Evolutionary conservation across 2,329 filamentous ascomycete species (phyloP), one percentile per base, ranked within the genome.

Genomic region (Aspergillus sergii): DNA sequence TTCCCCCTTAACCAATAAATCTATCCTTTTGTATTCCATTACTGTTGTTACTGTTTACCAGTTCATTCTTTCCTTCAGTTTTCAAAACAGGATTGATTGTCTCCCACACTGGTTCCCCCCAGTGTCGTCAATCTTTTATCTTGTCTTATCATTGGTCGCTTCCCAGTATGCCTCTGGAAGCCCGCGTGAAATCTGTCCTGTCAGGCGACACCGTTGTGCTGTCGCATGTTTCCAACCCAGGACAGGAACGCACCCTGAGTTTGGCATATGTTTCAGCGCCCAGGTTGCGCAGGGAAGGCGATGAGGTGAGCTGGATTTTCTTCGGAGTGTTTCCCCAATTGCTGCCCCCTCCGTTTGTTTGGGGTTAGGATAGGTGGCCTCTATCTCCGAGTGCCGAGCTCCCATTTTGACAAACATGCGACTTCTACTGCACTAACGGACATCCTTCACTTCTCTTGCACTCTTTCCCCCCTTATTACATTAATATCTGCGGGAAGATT

Each of bases 181-280:
- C 89, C 76, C 91, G 89, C 74, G 94, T 98, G 80, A 99, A 99
- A 86, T 92, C 91, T 77, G 92, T 97, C 71, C 84, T 96, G 74
- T 97, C 94, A 74, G 95, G 95, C 73, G 95, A 98, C 83, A 97
- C 94, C 32, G 82, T 98, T 71, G 84, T 98, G 68, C 83, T 98
- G 73, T 88, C 90, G 72, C 93, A 91, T 79, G 85, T 92, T 75
- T 90, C 89, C 79, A 94, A 96, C 77, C 90, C 91, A 41, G 85
- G 88, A 68, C 88, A 90, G 78, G 95, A 98, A 82, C 91, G 93
- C 73, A 92, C 86, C 58, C 85, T 99, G 72, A 96, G 93, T 74
- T 85, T 99, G 68, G 95, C 95, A 72, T 98, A 93, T 80, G 93
- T 98, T 70, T 91, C 90, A 63, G 93, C 94, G 57, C 95, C 95